Conservation (phyloP, 2,329 filamentous ascomycete genomes). For the Arthrobotrys entomopaga region DNA sequence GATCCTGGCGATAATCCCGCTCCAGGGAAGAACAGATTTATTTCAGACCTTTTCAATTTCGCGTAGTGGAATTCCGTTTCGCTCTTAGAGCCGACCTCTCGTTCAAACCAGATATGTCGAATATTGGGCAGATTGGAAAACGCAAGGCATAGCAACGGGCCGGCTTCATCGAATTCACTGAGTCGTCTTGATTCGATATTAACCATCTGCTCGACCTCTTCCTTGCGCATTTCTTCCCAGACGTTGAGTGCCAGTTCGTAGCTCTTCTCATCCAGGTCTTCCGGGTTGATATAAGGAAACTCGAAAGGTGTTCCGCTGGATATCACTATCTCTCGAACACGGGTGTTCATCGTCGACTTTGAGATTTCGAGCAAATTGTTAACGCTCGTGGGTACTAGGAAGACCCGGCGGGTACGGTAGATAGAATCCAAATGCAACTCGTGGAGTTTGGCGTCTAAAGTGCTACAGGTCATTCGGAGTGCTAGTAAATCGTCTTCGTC, state of each 20-base stretch:
- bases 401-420: constrained; percentile 3
- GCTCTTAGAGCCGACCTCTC: not conserved
- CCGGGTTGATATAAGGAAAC: not conserved
- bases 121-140: constrained; percentile 17
- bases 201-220: not conserved
- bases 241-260: not conserved
- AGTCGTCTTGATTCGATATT: not conserved
- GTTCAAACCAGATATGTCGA: not conserved
- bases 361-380: constrained; percentile 25
- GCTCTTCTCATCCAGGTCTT: not conserved
- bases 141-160: not conserved
- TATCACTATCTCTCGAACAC: constrained; percentile 8
- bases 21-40: constrained; percentile 25
- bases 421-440: constrained; percentile 24
- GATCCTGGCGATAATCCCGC: not conserved
- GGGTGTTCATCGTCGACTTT: not conserved
- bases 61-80: not conserved
- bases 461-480: constrained; percentile 24
- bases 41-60: constrained; percentile 3
- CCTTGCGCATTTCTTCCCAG: not conserved
- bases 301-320: constrained; percentile 1
- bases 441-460: not conserved
- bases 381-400: not conserved
- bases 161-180: not conserved
- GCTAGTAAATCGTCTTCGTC: constrained; percentile 32